Evolutionary conservation across 176 grass and related monocot species (phyloP).

Genomic region (Typha latifolia): DNA sequence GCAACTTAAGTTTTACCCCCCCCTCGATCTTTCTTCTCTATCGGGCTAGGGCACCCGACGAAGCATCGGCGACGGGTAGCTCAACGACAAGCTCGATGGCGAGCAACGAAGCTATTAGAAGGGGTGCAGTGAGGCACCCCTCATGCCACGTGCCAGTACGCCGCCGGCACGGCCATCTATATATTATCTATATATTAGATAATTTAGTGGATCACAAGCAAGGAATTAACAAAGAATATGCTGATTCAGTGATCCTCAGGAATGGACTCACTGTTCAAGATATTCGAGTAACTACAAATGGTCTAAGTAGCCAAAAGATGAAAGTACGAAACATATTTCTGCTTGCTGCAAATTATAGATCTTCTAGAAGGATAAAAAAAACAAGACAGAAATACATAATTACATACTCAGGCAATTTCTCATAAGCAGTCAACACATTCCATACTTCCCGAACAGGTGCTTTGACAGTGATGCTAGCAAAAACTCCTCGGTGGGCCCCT

Average conservation of each 20-base stretch:
- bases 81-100: too few species aligned
- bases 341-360: neutral
- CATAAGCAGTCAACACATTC: constrained; percentile 83
- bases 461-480: constrained; percentile 92
- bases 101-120: too few species aligned
- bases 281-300: neutral
- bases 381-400: constrained; percentile 20
- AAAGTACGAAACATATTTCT: neutral
- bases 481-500: constrained; percentile 81
- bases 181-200: too few species aligned
- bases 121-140: too few species aligned
- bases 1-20: too few species aligned
- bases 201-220: neutral
- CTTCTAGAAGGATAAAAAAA: neutral
- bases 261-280: neutral
- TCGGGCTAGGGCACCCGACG: too few species aligned
- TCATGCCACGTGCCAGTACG: too few species aligned
- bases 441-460: constrained; percentile 92
- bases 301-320: neutral
- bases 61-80: too few species aligned
- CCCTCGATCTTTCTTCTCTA: too few species aligned
- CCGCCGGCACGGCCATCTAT: too few species aligned
- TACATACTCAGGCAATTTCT: constrained; percentile 79
- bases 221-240: neutral
- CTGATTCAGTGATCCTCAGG: neutral